phyloP scores from a whole-genome alignment of 2,329 filamentous ascomycete genomes.

The Beauveria rudraprayagi region DNA sequence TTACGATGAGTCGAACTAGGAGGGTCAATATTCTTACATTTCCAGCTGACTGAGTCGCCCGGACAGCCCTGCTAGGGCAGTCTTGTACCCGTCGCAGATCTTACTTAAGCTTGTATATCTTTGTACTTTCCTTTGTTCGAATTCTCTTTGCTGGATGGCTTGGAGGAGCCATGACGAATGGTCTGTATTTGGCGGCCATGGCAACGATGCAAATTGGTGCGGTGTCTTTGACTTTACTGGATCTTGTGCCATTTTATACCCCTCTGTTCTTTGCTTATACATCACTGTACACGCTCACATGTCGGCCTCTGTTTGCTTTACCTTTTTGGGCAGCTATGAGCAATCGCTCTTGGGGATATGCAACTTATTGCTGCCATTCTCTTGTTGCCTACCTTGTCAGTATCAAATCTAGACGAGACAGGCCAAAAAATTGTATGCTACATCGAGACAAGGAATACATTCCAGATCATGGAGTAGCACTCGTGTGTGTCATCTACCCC shows the following conservation, averaged over 20 bases:
- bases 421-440: not conserved
- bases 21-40: not conserved
- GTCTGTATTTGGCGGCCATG: not conserved
- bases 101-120: not conserved
- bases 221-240: not conserved
- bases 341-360: not conserved
- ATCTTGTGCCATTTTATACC: conserved; percentile 7
- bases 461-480: not conserved
- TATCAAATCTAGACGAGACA: not conserved
- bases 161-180: not conserved
- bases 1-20: not conserved
- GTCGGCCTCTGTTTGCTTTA: not conserved
- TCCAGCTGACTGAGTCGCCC: not conserved
- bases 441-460: not conserved
- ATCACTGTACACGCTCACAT: not conserved
- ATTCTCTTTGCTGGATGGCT: not conserved
- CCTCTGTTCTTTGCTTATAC: not conserved
- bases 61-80: not conserved
- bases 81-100: not conserved
- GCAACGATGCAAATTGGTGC: not conserved
- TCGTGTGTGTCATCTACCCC: too few relatives aligned
- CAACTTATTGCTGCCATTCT: not conserved
- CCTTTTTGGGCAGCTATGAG: not conserved
- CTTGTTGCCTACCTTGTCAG: not conserved
- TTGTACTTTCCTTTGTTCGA: not conserved